Percentiles rank a stretch among this genome's conserved stretches.
Conservation (phyloP, 106 monocot genomes). For the Platanthera guangdongensis region DNA sequence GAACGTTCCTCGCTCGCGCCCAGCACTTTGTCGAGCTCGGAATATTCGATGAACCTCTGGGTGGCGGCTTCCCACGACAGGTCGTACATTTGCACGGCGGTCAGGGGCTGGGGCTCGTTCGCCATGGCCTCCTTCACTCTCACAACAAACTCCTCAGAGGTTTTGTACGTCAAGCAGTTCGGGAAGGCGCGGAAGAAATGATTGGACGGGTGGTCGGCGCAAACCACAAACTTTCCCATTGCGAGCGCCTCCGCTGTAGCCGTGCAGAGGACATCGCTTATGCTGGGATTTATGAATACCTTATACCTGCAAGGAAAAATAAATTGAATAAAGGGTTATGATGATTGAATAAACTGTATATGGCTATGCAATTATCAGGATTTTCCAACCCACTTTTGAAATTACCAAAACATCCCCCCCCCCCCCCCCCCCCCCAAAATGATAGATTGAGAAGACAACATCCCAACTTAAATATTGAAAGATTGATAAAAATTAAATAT, state of each 20-base stretch:
- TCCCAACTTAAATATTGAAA: too few relatives aligned
- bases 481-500: too few relatives aligned
- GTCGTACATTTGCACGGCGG: slow-evolving; percentile 61
- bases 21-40: slow-evolving; percentile 75
- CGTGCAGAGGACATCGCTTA: slow-evolving; percentile 95
- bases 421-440: too few relatives aligned
- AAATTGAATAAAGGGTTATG: background rate
- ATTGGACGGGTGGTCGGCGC: slow-evolving; percentile 98
- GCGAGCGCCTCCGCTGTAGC: slow-evolving; percentile 99
- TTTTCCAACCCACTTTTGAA: too few relatives aligned
- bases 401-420: too few relatives aligned
- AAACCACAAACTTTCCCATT: slow-evolving; percentile 98
- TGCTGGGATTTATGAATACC: slow-evolving; percentile 91
- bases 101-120: slow-evolving; percentile 74
- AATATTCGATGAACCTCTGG: slow-evolving; percentile 72
- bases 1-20: slow-evolving; percentile 8
- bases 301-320: slow-evolving; percentile 55
- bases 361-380: too few relatives aligned
- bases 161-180: slow-evolving; percentile 90
- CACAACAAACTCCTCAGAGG: slow-evolving; percentile 76
- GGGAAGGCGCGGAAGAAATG: slow-evolving; percentile 89
- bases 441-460: too few relatives aligned
- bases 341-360: too few relatives aligned
- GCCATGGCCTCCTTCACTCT: slow-evolving; percentile 69
- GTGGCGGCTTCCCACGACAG: slow-evolving; percentile 99